phyloP scores from a whole-genome alignment of 129 eudicot genomes.

The Sambucus nigra region DNA sequence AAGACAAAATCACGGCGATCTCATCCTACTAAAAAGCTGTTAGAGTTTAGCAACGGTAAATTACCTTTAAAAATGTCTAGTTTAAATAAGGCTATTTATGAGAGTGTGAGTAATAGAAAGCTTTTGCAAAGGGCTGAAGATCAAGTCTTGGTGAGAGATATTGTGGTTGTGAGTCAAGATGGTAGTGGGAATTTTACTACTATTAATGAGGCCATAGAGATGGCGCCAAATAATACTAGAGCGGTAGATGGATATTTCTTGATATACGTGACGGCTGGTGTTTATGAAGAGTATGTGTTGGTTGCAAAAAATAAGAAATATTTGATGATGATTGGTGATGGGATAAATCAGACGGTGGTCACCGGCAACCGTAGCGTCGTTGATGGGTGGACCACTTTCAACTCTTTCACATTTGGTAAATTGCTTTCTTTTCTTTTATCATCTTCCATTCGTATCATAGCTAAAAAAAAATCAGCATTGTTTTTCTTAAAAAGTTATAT shows the following conservation, averaged over 20 bases:
- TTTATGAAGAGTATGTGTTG: slow-evolving; percentile 52
- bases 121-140: slow-evolving; percentile 6
- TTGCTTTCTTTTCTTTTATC: not conserved
- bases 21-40: slow-evolving; percentile 1
- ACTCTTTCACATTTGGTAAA: slow-evolving; percentile 61
- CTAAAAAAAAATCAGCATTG: too few relatives aligned
- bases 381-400: slow-evolving; percentile 68
- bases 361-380: slow-evolving; percentile 51
- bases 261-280: slow-evolving; percentile 35
- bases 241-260: slow-evolving; percentile 36
- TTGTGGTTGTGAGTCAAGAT: slow-evolving; percentile 38
- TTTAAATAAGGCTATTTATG: slow-evolving; percentile 1
- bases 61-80: slow-evolving; percentile 19
- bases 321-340: slow-evolving; percentile 69
- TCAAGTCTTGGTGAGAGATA: slow-evolving; percentile 16
- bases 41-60: not conserved
- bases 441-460: too few relatives aligned
- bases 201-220: slow-evolving; percentile 43
- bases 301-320: slow-evolving; percentile 40
- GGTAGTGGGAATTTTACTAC: slow-evolving; percentile 49
- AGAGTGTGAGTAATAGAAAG: not conserved
- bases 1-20: not conserved
- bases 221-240: slow-evolving; percentile 41
- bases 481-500: too few relatives aligned
- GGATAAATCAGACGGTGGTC: slow-evolving; percentile 52